Conservation (phyloP, 176 grass and related monocot genomes). For the Bromus sterilis region DNA sequence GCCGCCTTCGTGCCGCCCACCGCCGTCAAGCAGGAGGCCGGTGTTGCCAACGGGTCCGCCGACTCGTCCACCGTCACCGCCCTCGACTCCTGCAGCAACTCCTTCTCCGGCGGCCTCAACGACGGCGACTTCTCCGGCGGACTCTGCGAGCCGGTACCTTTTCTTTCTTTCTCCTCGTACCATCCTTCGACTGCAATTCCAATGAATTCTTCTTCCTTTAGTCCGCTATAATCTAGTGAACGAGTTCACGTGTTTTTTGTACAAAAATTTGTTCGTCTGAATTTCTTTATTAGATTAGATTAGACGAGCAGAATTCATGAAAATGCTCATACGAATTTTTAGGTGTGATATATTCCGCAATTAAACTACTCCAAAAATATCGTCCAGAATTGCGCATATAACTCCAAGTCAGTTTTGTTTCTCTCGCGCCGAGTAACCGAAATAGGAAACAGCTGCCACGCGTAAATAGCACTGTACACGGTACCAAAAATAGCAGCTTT, state of each 20-base stretch:
- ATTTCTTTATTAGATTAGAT: too few species aligned
- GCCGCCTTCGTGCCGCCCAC: not conserved
- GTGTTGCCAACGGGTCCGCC: constrained; percentile 37
- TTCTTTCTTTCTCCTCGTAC: not conserved
- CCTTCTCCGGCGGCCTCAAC: constrained; percentile 48
- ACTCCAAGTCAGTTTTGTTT: not conserved
- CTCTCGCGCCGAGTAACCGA: not conserved
- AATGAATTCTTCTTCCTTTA: not conserved
- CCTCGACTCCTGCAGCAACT: constrained; percentile 78
- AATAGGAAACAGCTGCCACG: not conserved
- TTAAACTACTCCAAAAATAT: constrained; percentile 4
- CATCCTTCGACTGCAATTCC: not conserved
- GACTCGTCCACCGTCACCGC: constrained; percentile 86
- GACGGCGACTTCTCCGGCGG: constrained; percentile 59
- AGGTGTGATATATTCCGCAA: not conserved
- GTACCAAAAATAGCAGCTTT: constrained; percentile 14
- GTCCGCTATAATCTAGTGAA: not conserved
- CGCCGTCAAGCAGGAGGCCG: constrained; percentile 17
- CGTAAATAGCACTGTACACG: not conserved
- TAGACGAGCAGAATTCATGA: not conserved
- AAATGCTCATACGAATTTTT: not conserved
- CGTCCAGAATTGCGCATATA: not conserved
- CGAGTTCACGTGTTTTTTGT: not conserved
- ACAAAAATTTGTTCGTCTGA: not conserved
- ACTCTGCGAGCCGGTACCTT: constrained; percentile 75